phyloP scores from a whole-genome alignment of 148 eudicot species.

The Camellia lanceoleosa region DNA sequence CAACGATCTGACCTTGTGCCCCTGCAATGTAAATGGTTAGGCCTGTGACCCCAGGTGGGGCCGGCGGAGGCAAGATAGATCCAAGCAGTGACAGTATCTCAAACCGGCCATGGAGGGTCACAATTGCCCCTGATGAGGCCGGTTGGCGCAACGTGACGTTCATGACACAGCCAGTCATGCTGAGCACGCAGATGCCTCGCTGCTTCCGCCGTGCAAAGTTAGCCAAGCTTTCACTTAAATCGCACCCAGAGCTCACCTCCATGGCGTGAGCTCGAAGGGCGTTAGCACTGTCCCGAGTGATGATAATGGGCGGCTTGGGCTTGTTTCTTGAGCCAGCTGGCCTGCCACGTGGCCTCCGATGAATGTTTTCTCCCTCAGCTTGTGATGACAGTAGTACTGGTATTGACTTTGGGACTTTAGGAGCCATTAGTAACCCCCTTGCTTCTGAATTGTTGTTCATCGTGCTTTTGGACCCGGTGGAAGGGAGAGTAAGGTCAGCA shows the following conservation, averaged over 20 bases:
- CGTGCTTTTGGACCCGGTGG: neutral
- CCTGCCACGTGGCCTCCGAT: constrained; percentile 66
- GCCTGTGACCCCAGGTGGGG: constrained; percentile 64
- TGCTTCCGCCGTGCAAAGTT: constrained; percentile 63
- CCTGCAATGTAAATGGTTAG: constrained; percentile 64
- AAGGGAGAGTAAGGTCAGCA: constrained; percentile 3
- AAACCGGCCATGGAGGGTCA: constrained; percentile 69
- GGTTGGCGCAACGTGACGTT: constrained; percentile 72
- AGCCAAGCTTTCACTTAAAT: constrained; percentile 53
- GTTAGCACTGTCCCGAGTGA: constrained; percentile 63
- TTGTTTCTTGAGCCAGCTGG: constrained; percentile 84
- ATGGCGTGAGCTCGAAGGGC: constrained; percentile 71
- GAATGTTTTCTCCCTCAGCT: constrained; percentile 27
- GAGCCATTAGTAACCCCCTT: neutral
- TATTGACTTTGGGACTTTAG: neutral
- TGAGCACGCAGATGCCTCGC: constrained; percentile 57
- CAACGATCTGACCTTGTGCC: constrained; percentile 71
- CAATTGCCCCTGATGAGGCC: constrained; percentile 44
- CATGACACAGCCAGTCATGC: constrained; percentile 64
- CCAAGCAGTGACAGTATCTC: constrained; percentile 74
- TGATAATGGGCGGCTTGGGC: constrained; percentile 79
- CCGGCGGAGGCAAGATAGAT: constrained; percentile 62
- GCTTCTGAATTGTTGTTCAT: neutral
- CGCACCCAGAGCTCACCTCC: constrained; percentile 69
- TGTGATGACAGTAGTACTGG: neutral